These are phyloP conservation scores for Fomitiporia mediterranea DNA, from an alignment of 1,284 basidiomycete species.

Conservation along the genomic window DNA sequence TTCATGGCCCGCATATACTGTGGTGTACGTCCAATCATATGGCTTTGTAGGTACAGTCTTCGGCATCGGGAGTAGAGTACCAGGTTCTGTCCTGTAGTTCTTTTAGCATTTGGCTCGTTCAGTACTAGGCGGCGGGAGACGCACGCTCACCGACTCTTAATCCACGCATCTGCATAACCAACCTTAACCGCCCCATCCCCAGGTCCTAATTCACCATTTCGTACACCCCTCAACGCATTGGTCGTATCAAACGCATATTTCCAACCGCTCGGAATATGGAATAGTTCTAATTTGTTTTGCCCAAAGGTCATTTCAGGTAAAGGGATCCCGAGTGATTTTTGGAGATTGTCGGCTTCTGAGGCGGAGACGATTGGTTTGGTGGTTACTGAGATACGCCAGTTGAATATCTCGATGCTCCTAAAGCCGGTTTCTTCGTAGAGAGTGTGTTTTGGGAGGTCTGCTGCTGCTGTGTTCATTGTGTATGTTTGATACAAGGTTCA, in stretches of 20 bases:
- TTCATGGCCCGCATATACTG: slow-evolving; percentile 72
- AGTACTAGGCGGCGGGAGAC: background rate
- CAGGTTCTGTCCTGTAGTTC: slow-evolving; percentile 52
- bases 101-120: slow-evolving; percentile 18
- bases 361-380: slow-evolving; percentile 77
- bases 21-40: slow-evolving; percentile 99
- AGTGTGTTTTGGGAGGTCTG: slow-evolving; percentile 57
- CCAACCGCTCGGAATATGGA: slow-evolving; percentile 59
- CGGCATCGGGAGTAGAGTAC: slow-evolving; percentile 64
- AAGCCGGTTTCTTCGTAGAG: slow-evolving; percentile 62
- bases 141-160: slow-evolving; percentile 70
- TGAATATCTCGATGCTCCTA: slow-evolving; percentile 57
- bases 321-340: slow-evolving; percentile 65
- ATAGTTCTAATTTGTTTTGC: slow-evolving; percentile 71
- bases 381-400: slow-evolving; percentile 61
- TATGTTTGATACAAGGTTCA: slow-evolving; percentile 11
- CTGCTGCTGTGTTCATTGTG: slow-evolving; percentile 38
- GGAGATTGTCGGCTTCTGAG: slow-evolving; percentile 64
- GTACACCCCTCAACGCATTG: slow-evolving; percentile 71
- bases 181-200: slow-evolving; percentile 92
- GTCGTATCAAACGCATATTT: slow-evolving; percentile 65
- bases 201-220: slow-evolving; percentile 67
- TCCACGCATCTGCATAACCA: slow-evolving; percentile 91
- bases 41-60: slow-evolving; percentile 74
- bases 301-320: slow-evolving; percentile 98